Base-by-base conservation (phyloP, 148 eudicot species). In the Vaccinium darrowii region DNA sequence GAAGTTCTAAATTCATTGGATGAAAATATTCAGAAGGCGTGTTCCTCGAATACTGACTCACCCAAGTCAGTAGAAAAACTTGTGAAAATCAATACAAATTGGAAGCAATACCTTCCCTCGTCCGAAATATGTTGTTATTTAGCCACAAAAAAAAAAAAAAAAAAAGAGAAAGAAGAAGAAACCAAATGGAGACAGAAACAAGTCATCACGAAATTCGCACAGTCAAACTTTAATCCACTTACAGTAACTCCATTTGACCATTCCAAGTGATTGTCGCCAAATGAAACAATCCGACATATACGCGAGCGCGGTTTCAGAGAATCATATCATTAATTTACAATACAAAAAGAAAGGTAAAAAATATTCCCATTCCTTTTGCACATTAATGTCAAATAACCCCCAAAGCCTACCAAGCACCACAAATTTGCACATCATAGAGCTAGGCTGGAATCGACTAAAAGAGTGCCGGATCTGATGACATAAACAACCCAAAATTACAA, bases 381-480 rank as follows among this genome's bases (percentile, higher is more conserved):
- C 62, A 52, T 78, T n/a, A 11, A 19, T 76, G 7, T 23, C 53
- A 76, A 23, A 21, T 14, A 47, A 47, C 16, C 79, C 49, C 14
- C 27, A 7, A 76, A 76, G 79, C 30, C 53, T 19, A 43, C 18
- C 53, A 47, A 58, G 62, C 7, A 19, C 16, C 43, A 56, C n/a
- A 80, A 33, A 80, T 60, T 19, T 8, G 30, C n/a, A 80, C 11
- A 58, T 30, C 27, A 65, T 23, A 9, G 27, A 76, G 79, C 23
- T 50, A 49, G n/a, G 36, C 36, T 1, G 36, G 36, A 49, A 76
- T 53, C 7, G 43, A 25, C n/a, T 3, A 51, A 15, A 16, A 8
- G 23, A 50, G 67, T 25, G 60, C 84, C 60, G 67, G 76, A 69
- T 82, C 76, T 16, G 84, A 25, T 16, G 57, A 25, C 76, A 27